Evolutionary conservation across 2,329 filamentous ascomycete species (phyloP).

Genomic region (Nigrospora sphaerica): DNA sequence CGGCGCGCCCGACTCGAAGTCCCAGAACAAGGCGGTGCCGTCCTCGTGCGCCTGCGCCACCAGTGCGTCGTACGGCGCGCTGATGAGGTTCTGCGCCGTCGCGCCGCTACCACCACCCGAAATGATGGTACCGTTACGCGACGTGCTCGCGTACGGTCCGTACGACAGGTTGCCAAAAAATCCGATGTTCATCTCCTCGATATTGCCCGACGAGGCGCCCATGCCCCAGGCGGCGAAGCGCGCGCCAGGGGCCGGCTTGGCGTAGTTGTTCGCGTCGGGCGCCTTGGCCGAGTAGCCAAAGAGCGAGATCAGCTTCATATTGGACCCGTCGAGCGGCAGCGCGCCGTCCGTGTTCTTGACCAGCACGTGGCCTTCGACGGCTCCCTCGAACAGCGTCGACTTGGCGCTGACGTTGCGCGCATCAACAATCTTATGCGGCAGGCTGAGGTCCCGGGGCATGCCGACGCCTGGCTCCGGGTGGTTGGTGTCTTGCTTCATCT

Average conservation of each 20-base stretch:
- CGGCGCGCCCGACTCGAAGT: conserved; percentile 29
- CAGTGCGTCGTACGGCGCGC: conserved; percentile 29
- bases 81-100: conserved; percentile 25
- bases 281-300: conserved; percentile 34
- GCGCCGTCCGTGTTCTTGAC: conserved; percentile 38
- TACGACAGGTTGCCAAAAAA: conserved; percentile 13
- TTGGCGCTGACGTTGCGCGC: conserved; percentile 25
- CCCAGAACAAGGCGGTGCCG: conserved; percentile 34
- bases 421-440: conserved; percentile 30
- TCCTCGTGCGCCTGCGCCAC: conserved; percentile 31
- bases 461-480: conserved; percentile 21
- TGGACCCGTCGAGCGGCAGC: conserved; percentile 33
- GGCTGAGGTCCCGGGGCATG: conserved; percentile 23
- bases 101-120: conserved; percentile 32
- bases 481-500: conserved; percentile 25
- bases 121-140: conserved; percentile 28
- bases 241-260: conserved; percentile 35
- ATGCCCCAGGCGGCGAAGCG: conserved; percentile 8
- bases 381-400: conserved; percentile 24
- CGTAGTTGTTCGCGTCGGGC: conserved; percentile 24
- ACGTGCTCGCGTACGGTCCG: conserved; percentile 11
- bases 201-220: conserved; percentile 7
- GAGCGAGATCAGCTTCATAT: conserved; percentile 37
- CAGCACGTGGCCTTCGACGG: conserved; percentile 26
- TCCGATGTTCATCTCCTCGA: conserved; percentile 7